Evolutionary conservation across 1,284 basidiomycete genomes (phyloP), one percentile per base, ranked within the genome.

Genomic region (Cryptococcus hybrid): DNA sequence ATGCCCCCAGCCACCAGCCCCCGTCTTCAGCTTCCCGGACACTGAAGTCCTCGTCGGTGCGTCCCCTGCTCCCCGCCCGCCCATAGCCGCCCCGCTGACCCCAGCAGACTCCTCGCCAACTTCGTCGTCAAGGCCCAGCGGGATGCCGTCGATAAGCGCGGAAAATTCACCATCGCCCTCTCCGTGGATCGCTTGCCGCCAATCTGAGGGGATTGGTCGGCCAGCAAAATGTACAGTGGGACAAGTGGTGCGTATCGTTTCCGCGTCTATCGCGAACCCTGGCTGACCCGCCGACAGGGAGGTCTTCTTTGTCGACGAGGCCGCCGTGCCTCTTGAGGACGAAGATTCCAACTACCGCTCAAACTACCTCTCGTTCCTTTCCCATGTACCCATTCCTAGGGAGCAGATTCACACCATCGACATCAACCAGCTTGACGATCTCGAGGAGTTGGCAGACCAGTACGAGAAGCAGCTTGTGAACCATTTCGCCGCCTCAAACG

Each of bases 261-360:
- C 35, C 37, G 15, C 37, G 13, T 12, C 40, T 11, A 7, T 18
- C 18, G 18, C 18, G 18, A 18, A 18, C 18, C 18, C 18, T 18
- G 18, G 18, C 18, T 18, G 18, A 18, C 44, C 35, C 24, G n/a
- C 11, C n/a, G 46, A 18, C 76, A 98, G 94, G 94, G 92, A 98
- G 69, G 86, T 99, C 69, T 99, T 90, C 81, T 99, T 98, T 77
- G 92, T 88, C 53, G 96, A 99, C 77, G 96, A 99, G 81, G 90
- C 96, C 55, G 86, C 88, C 56, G 96, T 99, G 11, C 92, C 93
- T 0, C 86, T 98, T 69, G 87, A 94, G 79, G 84, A 96, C 73
- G 83, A 87, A 60, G 95, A 99, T 77, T 96, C 92, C 43, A 99
- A 99, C 79, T 94, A 96, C 82, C 76, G 80, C 40, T 85, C 92